A percentile compares a stretch with the other conserved stretches of the same genome.
These are phyloP conservation scores for Xerophyta viscosa DNA, from an alignment of 106 monocot genomes.

Conservation along the genomic window DNA sequence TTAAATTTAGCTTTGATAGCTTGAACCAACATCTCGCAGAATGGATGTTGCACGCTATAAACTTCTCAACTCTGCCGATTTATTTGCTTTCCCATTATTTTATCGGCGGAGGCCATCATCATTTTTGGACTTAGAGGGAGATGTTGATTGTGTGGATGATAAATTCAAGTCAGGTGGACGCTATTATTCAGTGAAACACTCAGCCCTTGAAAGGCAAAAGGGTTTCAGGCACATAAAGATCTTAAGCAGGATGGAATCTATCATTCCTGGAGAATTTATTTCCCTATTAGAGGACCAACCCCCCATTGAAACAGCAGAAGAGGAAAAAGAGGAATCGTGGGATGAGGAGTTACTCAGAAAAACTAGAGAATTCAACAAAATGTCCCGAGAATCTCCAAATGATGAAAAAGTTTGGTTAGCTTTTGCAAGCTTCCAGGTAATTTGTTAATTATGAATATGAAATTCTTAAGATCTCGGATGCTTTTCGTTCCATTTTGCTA, in stretches of 20 bases:
- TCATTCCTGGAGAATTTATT: conserved; percentile 46
- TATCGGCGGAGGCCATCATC: conserved; percentile 17
- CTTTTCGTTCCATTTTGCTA: too few relatives aligned
- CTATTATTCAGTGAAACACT: conserved; percentile 65
- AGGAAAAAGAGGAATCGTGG: conserved; percentile 77
- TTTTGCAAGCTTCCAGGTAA: conserved; percentile 98
- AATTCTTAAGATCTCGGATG: too few relatives aligned
- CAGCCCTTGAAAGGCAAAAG: conserved; percentile 54
- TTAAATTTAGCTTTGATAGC: too few relatives aligned
- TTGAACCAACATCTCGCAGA: conserved; percentile 38
- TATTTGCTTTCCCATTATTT: conserved; percentile 14
- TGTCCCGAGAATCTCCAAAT: conserved; percentile 74
- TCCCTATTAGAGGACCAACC: conserved; percentile 28
- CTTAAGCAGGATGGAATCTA: conserved; percentile 17
- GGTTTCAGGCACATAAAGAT: conserved; percentile 67
- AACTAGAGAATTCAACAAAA: conserved; percentile 89
- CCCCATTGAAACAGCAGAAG: conserved; percentile 18
- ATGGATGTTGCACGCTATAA: conserved; percentile 86
- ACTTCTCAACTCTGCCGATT: conserved; percentile 19
- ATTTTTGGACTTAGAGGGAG: conserved; percentile 39
- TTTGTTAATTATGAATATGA: too few relatives aligned
- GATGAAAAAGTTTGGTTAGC: conserved; percentile 83
- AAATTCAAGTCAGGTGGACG: conserved; percentile 63
- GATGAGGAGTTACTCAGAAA: conserved; percentile 73
- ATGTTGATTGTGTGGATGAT: conserved; percentile 52